phyloP scores from a whole-genome alignment of 1,139 yeast genomes.

The Groenewaldozyma sp. region DNA sequence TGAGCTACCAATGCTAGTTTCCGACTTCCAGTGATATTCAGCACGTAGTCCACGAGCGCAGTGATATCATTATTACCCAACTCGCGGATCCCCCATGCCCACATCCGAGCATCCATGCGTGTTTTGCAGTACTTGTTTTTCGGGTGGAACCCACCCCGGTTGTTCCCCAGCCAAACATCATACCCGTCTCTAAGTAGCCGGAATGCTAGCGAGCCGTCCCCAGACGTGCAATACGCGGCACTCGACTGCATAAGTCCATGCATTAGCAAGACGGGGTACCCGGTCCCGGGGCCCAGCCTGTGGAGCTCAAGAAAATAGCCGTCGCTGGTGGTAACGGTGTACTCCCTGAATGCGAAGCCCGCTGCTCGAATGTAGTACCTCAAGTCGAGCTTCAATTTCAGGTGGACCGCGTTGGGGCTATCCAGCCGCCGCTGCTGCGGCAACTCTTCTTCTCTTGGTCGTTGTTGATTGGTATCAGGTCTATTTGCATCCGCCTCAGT shows the following conservation, averaged over 20 bases:
- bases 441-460: too few species aligned
- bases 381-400: conserved; percentile 38
- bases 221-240: conserved; percentile 75
- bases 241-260: conserved; percentile 87
- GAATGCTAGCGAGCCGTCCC: conserved; percentile 63
- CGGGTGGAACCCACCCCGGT: conserved; percentile 73
- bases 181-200: conserved; percentile 52
- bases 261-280: conserved; percentile 57
- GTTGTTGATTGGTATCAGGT: too few species aligned
- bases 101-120: conserved; percentile 40
- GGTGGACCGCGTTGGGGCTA: too few species aligned
- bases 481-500: background rate
- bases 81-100: conserved; percentile 78
- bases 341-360: conserved; percentile 51
- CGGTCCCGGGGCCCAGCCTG: conserved; percentile 41
- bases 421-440: background rate
- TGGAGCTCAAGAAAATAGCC: conserved; percentile 64
- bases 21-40: conserved; percentile 33
- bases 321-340: conserved; percentile 62
- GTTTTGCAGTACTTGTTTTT: conserved; percentile 39
- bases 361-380: conserved; percentile 56
- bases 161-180: conserved; percentile 94
- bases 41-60: conserved; percentile 55
- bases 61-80: conserved; percentile 75
- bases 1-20: conserved; percentile 67